phyloP scores from a whole-genome alignment of 495 filamentous ascomycete genomes.

The Hypoxylon subgilvum region DNA sequence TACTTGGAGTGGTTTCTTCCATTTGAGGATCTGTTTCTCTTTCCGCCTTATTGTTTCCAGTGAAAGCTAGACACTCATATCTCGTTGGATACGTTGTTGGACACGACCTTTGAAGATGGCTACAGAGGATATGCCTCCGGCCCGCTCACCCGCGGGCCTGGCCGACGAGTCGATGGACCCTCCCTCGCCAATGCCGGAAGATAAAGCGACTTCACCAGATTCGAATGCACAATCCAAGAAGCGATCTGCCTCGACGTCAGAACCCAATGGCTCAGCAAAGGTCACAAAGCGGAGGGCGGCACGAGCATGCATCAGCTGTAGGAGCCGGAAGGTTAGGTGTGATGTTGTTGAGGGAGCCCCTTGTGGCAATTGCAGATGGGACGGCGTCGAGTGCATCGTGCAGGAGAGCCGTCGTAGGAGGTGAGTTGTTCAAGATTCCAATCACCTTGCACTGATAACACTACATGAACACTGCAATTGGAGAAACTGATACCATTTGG shows the following conservation, averaged over 20 bases:
- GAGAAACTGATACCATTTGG: slow-evolving; percentile 1
- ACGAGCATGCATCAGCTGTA: slow-evolving; percentile 85
- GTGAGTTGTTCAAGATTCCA: slow-evolving; percentile 65
- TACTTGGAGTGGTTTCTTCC: slow-evolving; percentile 1
- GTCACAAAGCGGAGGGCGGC: slow-evolving; percentile 77
- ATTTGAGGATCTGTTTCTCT: neutral
- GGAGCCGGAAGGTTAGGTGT: slow-evolving; percentile 89
- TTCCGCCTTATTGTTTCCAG: neutral
- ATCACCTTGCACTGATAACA: too few species aligned
- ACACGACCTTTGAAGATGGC: slow-evolving; percentile 25
- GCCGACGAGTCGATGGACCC: slow-evolving; percentile 27
- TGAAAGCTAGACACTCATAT: neutral
- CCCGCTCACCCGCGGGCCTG: slow-evolving; percentile 33
- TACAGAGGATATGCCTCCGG: slow-evolving; percentile 29
- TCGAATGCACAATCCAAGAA: slow-evolving; percentile 45
- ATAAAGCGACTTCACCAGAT: slow-evolving; percentile 31
- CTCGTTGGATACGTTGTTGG: too few species aligned
- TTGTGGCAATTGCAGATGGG: slow-evolving; percentile 87
- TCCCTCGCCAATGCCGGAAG: slow-evolving; percentile 16
- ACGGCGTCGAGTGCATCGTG: slow-evolving; percentile 86
- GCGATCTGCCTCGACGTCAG: slow-evolving; percentile 36
- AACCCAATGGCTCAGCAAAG: slow-evolving; percentile 43
- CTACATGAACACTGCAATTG: too few species aligned
- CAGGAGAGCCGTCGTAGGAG: slow-evolving; percentile 91
- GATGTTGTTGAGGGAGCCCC: slow-evolving; percentile 89